Evolutionary conservation across 208 protist genomes (phyloP), one percentile per base, ranked within the genome.

Genomic region (Histomonas meleagridis): DNA sequence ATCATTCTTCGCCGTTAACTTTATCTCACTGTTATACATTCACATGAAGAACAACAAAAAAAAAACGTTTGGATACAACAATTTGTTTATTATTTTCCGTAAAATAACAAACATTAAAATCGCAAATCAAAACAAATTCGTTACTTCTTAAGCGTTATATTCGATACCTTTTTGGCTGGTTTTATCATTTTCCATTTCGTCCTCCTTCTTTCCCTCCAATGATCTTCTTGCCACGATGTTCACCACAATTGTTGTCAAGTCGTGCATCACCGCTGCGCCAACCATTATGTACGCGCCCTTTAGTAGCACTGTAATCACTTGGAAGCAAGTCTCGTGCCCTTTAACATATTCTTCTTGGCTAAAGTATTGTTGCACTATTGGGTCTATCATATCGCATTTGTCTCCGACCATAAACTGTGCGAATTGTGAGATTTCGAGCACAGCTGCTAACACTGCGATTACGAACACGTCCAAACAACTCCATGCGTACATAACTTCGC

Each of bases 401-500:
- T 93, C 53, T 28, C 96, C 96, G 32, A 98, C 92, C 40, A 97
- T 93, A 91, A 97, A 97, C 21, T 94, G 93, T 0, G 97, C 93
- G 91, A 98, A 97, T 90, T 96, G 96, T 14, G 95, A 94, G 7
- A 97, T 92, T 93, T 98, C 95, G 32, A 97, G 76, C 9, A 97
- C 93, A 0, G 96, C 96, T 21, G 95, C 95, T 28, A 97, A 69
- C 78, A 97, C 95, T n/a, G 95, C 95, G 9, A 97, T 53, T 28
- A 97, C 90, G 90, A 97, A 94, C 0, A 96, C 97, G 86, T 98
- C 96, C 1, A 95, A 92, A 0, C 94, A 95, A n/a, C 94, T 95
- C 97, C 97, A 98, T 53, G 97, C 96, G n/a, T 96, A 94, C 2
- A 97, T 49, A 46, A 96, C 93, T 91, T 96, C 95, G 12, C 40